phyloP scores from a whole-genome alignment of 164 flowering plant genomes.

The Sedum album region DNA sequence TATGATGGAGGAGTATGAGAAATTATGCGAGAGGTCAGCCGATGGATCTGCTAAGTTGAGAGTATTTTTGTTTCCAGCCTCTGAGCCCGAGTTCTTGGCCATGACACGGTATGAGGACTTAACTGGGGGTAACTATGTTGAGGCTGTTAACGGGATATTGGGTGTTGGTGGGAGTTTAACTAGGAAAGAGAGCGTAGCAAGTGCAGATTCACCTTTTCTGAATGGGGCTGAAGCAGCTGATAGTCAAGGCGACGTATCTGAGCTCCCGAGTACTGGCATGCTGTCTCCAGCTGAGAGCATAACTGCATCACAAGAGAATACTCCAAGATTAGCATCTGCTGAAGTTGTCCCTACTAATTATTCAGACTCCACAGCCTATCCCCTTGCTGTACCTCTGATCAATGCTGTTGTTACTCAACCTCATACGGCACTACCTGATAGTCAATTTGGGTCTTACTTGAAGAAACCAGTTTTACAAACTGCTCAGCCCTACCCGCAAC shows the following conservation, averaged over 20 bases:
- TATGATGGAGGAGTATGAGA: conserved; percentile 91
- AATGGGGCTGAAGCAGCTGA: conserved; percentile 56
- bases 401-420: conserved; percentile 2
- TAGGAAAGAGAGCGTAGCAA: conserved; percentile 57
- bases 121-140: conserved; percentile 57
- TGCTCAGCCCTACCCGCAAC: neutral
- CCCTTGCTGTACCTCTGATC: neutral
- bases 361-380: neutral
- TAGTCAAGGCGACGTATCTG: conserved; percentile 3
- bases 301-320: conserved; percentile 6
- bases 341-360: neutral
- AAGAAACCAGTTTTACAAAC: neutral
- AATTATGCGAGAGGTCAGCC: conserved; percentile 41
- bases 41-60: conserved; percentile 68
- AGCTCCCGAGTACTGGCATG: neutral
- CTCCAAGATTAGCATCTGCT: neutral
- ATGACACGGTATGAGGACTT: conserved; percentile 38
- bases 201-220: conserved; percentile 50
- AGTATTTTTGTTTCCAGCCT: conserved; percentile 42
- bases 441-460: conserved; percentile 1
- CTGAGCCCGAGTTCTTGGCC: conserved; percentile 46
- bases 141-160: conserved; percentile 73
- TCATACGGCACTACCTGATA: neutral
- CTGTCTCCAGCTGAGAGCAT: conserved; percentile 5
- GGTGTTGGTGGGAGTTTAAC: conserved; percentile 32